A percentile compares a stretch with the other conserved stretches of the same genome.
phyloP scores from a whole-genome alignment of 1,139 yeast genomes.

The Starmera stellimalicola region DNA sequence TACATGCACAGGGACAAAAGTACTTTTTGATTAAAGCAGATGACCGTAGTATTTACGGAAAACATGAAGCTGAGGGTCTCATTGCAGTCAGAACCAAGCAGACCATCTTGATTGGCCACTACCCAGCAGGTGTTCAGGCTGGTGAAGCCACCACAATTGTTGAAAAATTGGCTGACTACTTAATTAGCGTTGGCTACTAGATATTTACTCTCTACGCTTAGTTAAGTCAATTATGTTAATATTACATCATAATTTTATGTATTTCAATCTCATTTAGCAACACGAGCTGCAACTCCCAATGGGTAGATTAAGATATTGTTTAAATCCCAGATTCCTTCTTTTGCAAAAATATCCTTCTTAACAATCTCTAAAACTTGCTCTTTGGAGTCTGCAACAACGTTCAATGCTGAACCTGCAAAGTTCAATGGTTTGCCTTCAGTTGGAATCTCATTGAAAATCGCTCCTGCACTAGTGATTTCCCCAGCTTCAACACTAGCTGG shows the following conservation, averaged over 20 bases:
- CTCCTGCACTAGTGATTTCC: constrained; percentile 55
- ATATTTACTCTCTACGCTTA: neutral
- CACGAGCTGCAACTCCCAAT: constrained; percentile 35
- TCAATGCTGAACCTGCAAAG: constrained; percentile 66
- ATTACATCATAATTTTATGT: neutral
- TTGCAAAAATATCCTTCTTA: constrained; percentile 53
- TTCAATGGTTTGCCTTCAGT: constrained; percentile 34
- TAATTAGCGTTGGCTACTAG: constrained; percentile 78
- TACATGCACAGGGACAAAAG: constrained; percentile 78
- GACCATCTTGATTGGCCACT: constrained; percentile 89
- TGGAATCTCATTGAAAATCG: constrained; percentile 39
- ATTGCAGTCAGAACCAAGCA: constrained; percentile 90
- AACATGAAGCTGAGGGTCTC: constrained; percentile 79
- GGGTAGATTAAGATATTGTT: constrained; percentile 55
- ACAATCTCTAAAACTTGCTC: constrained; percentile 58
- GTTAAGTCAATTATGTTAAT: neutral
- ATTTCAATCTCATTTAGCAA: constrained; percentile 17
- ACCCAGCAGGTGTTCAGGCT: constrained; percentile 82
- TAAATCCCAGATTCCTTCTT: constrained; percentile 70
- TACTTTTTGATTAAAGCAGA: constrained; percentile 86
- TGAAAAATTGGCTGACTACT: constrained; percentile 90
- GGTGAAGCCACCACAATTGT: constrained; percentile 94
- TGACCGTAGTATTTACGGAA: constrained; percentile 89
- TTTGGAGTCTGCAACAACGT: constrained; percentile 50
- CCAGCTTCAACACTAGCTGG: constrained; percentile 44